Evolutionary conservation across 2,329 filamentous ascomycete genomes (phyloP).

Genomic region (Meredithiella fracta): DNA sequence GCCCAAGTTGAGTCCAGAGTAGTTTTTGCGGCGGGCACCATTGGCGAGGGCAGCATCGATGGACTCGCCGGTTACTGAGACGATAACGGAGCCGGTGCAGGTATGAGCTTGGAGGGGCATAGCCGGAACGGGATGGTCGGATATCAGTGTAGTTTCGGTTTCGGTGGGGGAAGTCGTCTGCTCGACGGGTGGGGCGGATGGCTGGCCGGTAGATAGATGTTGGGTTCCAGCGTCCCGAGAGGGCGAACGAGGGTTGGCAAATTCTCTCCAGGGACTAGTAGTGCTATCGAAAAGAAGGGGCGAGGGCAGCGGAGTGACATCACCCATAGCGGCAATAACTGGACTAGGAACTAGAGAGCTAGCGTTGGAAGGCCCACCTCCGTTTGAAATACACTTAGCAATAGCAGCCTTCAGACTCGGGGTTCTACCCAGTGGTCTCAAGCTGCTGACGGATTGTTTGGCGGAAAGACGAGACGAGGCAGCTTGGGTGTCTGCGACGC

Average conservation of each 20-base stretch:
- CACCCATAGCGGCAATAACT: conserved; percentile 57
- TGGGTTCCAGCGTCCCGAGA: conserved; percentile 16
- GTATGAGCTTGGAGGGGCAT: conserved; percentile 13
- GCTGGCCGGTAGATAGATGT: too few species aligned
- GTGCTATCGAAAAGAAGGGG: conserved; percentile 51
- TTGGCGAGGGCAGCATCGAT: conserved; percentile 33
- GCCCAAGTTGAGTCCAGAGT: conserved; percentile 27
- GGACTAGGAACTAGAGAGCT: conserved; percentile 58
- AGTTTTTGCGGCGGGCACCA: conserved; percentile 41
- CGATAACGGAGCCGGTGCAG: conserved; percentile 26
- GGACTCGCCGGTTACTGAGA: conserved; percentile 35
- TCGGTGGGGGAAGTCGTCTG: not conserved
- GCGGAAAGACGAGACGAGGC: conserved; percentile 17
- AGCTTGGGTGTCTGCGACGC: conserved; percentile 3
- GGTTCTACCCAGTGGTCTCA: conserved; percentile 39
- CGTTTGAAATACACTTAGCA: conserved; percentile 29
- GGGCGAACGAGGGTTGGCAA: conserved; percentile 19
- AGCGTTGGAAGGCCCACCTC: conserved; percentile 30
- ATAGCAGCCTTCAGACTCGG: conserved; percentile 45
- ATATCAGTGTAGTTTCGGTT: conserved; percentile 25
- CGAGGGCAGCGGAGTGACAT: conserved; percentile 64
- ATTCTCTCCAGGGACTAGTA: conserved; percentile 47
- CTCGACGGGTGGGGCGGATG: not conserved
- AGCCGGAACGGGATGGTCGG: conserved; percentile 30
- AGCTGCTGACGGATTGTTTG: conserved; percentile 28